Base-by-base conservation (phyloP, 1,139 yeast species). In the Lodderomyces margitis region DNA sequence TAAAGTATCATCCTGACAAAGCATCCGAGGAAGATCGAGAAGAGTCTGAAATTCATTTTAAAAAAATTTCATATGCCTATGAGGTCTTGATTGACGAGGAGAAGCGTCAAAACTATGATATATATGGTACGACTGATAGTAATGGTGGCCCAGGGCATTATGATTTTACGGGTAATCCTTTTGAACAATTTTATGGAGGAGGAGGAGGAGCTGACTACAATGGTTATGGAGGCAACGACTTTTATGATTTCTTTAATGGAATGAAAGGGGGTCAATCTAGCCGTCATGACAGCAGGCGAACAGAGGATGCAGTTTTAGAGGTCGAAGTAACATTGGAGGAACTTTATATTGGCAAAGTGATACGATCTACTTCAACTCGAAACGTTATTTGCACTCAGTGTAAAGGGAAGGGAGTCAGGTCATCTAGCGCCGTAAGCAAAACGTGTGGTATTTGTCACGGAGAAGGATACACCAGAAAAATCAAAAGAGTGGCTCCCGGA, bases 1-100 rank as follows among this genome's bases (percentile, higher is more conserved):
- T 87, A 40, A 67, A 70, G 43, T 76, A 80, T 55, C 96, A 87
- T 58, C 96, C 96, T 0, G 96, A 87, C 58, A 87, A 87, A 58
- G 91, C 78, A 2, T 62, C 77, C 0, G 89, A 81, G 48, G 80
- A 76, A 6, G 79, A 78, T 44, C 73, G 94, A 42, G 81, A 71
- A 20, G 78, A 66, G 31, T 85, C 91, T 1, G 95, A 87, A 56
- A 65, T 75, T 46, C 78, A 74, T 58, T 87, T 87, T 61, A 87
- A 87, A 60, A 87, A 82, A 53, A 75, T 87, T 41, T 74, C 82
- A 11, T 84, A 81, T 45, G 95, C 95, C 0, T 87, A 87, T 57
- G 95, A 87, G 57, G 67, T 82, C 11, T 67, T 87, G 45, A 75
- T 79, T 24, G 92, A 87, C 58, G 91, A 78, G 16, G 64, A 58